A percentile compares a stretch with the other conserved stretches of the same genome.
Conservation (phyloP, 1,284 basidiomycete genomes). For the Rhodotorula sp. region DNA sequence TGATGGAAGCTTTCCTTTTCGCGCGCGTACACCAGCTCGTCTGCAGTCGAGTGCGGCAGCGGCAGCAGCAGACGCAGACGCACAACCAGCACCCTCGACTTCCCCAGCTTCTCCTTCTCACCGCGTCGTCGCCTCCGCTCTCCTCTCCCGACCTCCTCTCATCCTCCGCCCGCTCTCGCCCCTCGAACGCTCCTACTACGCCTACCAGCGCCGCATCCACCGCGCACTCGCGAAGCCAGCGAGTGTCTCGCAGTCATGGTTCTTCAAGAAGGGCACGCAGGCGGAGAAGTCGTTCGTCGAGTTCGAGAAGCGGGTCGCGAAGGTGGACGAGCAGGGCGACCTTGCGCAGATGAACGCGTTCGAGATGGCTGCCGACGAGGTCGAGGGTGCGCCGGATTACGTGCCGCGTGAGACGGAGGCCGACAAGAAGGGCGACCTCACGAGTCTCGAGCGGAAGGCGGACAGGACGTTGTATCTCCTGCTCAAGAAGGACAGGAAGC, state of each 20-base stretch:
- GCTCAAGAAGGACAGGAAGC: conserved; percentile 58
- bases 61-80: not conserved
- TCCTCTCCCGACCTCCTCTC: conserved; percentile 43
- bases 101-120: conserved; percentile 18
- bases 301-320: conserved; percentile 34
- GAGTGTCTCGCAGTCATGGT: conserved; percentile 71
- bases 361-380: conserved; percentile 51
- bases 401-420: conserved; percentile 55
- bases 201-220: conserved; percentile 78
- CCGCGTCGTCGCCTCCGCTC: conserved; percentile 41
- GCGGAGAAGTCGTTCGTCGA: conserved; percentile 70
- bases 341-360: conserved; percentile 55
- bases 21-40: not conserved
- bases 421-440: conserved; percentile 62
- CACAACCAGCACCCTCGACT: not conserved
- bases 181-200: conserved; percentile 81
- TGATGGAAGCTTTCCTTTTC: not conserved
- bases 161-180: conserved; percentile 45
- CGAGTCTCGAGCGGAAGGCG: conserved; percentile 74
- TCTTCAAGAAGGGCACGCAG: conserved; percentile 89
- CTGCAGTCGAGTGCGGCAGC: conserved; percentile 5
- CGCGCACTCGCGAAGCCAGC: conserved; percentile 85
- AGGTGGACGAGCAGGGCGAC: conserved; percentile 45
- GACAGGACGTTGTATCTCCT: conserved; percentile 84
- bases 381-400: conserved; percentile 58